Evolutionary conservation across 345 rosid species (phyloP), one percentile per base, ranked within the genome.

Genomic region (Rubroshorea leprosula): DNA sequence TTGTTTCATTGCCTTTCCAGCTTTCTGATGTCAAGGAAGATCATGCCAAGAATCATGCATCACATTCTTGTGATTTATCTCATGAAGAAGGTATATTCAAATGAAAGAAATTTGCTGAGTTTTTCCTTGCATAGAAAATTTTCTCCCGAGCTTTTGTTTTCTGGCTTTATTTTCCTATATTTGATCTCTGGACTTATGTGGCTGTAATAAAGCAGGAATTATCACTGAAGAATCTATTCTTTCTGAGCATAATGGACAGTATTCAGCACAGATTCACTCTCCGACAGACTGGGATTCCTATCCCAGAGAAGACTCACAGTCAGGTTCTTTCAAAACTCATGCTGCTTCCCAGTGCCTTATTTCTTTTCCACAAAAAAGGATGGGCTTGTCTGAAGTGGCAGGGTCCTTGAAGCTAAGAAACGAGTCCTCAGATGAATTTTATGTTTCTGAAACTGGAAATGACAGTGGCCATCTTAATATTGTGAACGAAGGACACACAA

Each of bases 21-120:
- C 61, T 61, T 44, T 23, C 23, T 47, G 57, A 64, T 53, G 63
- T 41, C 53, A 38, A 44, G 44, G 45, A 18, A 45, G 59, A 45
- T 20, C 45, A 45, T 13, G 22, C 17, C 48, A 23, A 52, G 50
- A 54, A 22, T 17, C 25, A 14, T 43, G 43, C 29, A 15, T 15
- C 19, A 6, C 55, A 39, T 54, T 50, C 63, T 49, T 68, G 57
- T 51, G 38, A 23, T 60, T 54, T 49, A 43, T 50, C 58, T 68
- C 26, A 23, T 25, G 62, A 52, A 41, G 58, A 43, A 73, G 66
- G 73, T 61, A 52, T 56, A 45, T 22, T 62, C 17, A 15, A 60
- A 27, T 49, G 25, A 15, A 24, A 56, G 22, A 45, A 45, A 45
- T 5, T 21, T 35, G n/a, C 19, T 60, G 26, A 44, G 45, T 51